A percentile compares a stretch with the other conserved stretches of the same genome.
Conservation (phyloP, 2,329 filamentous ascomycete species). For the Dactylonectria estremocensis region DNA sequence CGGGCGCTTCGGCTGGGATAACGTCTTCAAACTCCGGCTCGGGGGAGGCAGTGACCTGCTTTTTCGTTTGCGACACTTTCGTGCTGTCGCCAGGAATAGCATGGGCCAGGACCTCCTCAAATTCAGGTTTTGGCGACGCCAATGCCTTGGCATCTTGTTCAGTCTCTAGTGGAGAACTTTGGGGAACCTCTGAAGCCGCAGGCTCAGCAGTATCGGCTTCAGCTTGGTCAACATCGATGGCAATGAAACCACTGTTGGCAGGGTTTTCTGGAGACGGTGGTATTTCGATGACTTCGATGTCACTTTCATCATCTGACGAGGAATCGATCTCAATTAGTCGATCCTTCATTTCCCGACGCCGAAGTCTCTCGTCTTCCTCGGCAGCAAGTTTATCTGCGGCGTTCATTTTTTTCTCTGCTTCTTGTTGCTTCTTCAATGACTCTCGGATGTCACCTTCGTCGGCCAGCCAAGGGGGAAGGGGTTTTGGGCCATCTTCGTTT, state of each 20-base stretch:
- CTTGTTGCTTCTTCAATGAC: constrained; percentile 71
- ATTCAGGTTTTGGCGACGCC: constrained; percentile 8
- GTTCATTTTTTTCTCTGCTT: constrained; percentile 72
- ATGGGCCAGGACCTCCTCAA: constrained; percentile 19
- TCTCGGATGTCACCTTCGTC: constrained; percentile 77
- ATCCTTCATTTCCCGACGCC: constrained; percentile 60
- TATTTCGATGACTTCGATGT: constrained; percentile 71
- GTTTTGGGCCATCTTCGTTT: constrained; percentile 64
- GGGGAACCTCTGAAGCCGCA: neutral
- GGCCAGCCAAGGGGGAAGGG: constrained; percentile 83
- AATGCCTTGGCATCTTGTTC: constrained; percentile 7
- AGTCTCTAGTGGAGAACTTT: neutral
- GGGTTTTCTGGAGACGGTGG: constrained; percentile 53
- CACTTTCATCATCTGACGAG: constrained; percentile 70
- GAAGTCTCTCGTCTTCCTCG: constrained; percentile 67
- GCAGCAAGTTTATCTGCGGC: constrained; percentile 74
- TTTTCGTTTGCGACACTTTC: constrained; percentile 38
- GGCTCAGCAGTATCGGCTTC: constrained; percentile 1
- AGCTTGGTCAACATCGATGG: constrained; percentile 31
- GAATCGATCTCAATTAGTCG: constrained; percentile 75
- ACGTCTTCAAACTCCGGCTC: constrained; percentile 58
- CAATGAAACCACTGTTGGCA: neutral
- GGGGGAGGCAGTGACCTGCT: constrained; percentile 52
- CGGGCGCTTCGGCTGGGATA: constrained; percentile 37
- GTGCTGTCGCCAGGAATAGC: neutral